Evolutionary conservation across 192 early-diverging fungal species (phyloP).

Genomic region (Geosiphon pyriformis): DNA sequence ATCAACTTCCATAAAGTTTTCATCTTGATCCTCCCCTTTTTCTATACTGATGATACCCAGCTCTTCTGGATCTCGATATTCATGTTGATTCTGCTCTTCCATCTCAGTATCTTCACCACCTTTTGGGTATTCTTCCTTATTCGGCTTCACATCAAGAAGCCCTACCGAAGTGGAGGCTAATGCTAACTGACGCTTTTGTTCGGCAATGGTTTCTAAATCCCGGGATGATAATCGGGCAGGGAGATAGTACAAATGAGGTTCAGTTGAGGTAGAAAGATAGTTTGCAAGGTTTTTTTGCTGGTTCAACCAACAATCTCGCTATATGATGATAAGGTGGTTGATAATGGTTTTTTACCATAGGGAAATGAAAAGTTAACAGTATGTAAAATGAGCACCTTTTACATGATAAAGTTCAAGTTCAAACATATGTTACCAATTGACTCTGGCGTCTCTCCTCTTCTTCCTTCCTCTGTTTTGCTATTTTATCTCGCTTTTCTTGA

Average conservation of each 20-base stretch:
- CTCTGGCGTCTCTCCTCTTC: conserved; percentile 9
- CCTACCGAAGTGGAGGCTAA: conserved; percentile 7
- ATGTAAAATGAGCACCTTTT: neutral
- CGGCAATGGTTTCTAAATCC: conserved; percentile 14
- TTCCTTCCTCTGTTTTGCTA: conserved; percentile 20
- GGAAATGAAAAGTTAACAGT: neutral
- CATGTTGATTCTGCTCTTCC: neutral
- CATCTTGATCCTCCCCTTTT: neutral
- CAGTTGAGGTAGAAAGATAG: conserved; percentile 27
- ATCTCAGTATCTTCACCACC: neutral
- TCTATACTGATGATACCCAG: neutral
- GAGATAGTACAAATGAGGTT: conserved; percentile 32
- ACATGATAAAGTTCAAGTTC: neutral
- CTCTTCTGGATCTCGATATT: neutral
- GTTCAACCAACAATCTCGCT: conserved; percentile 20
- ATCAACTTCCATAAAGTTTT: neutral
- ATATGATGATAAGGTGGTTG: neutral
- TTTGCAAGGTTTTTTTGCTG: conserved; percentile 28
- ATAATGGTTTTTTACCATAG: neutral
- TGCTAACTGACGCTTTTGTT: conserved; percentile 21
- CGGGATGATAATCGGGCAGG: conserved; percentile 24
- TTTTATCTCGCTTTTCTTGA: conserved; percentile 31
- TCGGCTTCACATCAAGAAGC: neutral
- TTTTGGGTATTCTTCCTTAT: neutral
- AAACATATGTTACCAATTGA: conserved; percentile 6